These are phyloP conservation scores for Solanum ahanhuiri DNA, from an alignment of 257 asterid genomes.

Conservation along the genomic window DNA sequence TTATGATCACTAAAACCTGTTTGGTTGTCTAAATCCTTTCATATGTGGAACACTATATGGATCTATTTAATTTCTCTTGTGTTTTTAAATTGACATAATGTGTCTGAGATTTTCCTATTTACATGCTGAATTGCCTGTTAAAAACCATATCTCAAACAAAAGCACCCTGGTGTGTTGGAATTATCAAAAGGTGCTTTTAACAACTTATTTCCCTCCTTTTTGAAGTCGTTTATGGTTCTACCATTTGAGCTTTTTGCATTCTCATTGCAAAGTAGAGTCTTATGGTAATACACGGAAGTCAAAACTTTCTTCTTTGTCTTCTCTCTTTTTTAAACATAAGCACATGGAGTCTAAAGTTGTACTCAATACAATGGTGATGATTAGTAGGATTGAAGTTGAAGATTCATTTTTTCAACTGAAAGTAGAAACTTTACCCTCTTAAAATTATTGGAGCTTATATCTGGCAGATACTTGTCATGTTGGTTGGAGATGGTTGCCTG, in stretches of 20 bases:
- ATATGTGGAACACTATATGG: not conserved
- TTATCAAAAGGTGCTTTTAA: not conserved
- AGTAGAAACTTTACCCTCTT: not conserved
- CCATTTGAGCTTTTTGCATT: not conserved
- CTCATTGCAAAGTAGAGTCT: not conserved
- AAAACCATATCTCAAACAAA: not conserved
- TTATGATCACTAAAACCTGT: not conserved
- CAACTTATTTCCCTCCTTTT: not conserved
- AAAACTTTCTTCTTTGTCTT: not conserved
- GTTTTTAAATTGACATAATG: not conserved
- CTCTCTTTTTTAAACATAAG: not conserved
- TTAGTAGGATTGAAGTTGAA: not conserved
- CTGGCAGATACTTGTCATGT: not conserved
- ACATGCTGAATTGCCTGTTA: not conserved
- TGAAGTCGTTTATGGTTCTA: not conserved
- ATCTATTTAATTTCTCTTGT: not conserved
- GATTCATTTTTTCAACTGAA: not conserved
- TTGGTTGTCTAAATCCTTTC: not conserved
- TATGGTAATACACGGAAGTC: not conserved
- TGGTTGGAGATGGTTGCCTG: not conserved
- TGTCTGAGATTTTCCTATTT: not conserved
- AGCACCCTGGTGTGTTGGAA: not conserved
- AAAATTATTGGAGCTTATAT: not conserved
- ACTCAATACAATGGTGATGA: not conserved
- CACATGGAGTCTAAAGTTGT: not conserved